Conservation (phyloP, 306 rosid species). For the Vigna trinervia region DNA sequence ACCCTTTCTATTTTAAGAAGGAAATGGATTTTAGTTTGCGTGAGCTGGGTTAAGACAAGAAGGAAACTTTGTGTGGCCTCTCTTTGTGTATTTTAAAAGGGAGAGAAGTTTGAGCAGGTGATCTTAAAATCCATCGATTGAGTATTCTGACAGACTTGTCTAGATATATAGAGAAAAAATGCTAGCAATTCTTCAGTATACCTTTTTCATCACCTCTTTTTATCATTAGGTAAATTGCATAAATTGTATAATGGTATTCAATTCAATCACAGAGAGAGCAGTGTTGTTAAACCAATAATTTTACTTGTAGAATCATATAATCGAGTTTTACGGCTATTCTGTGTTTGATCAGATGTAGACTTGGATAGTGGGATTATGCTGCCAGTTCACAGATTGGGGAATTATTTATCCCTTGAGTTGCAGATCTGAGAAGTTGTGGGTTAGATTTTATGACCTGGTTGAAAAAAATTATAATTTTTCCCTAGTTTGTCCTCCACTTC, state of each 20-base stretch:
- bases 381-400: not conserved
- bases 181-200: not conserved
- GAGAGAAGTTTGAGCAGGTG: conserved; percentile 21
- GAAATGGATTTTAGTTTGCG: conserved; percentile 13
- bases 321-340: not conserved
- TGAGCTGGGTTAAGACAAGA: conserved; percentile 26
- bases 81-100: conserved; percentile 19
- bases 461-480: not conserved
- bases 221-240: conserved; percentile 1
- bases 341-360: not conserved
- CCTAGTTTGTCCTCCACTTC: not conserved
- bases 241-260: not conserved
- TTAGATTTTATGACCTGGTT: not conserved
- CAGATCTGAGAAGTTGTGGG: not conserved
- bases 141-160: conserved; percentile 17
- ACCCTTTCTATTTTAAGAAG: conserved; percentile 10
- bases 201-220: not conserved
- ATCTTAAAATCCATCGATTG: conserved; percentile 5
- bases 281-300: not conserved
- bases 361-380: not conserved
- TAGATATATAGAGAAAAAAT: conserved; percentile 1
- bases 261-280: conserved; percentile 17
- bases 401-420: not conserved
- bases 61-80: conserved; percentile 28
- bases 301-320: not conserved